Evolutionary conservation across 1,284 basidiomycete genomes (phyloP), one percentile per base, ranked within the genome.

Genomic region (Ustilago cynodontis): DNA sequence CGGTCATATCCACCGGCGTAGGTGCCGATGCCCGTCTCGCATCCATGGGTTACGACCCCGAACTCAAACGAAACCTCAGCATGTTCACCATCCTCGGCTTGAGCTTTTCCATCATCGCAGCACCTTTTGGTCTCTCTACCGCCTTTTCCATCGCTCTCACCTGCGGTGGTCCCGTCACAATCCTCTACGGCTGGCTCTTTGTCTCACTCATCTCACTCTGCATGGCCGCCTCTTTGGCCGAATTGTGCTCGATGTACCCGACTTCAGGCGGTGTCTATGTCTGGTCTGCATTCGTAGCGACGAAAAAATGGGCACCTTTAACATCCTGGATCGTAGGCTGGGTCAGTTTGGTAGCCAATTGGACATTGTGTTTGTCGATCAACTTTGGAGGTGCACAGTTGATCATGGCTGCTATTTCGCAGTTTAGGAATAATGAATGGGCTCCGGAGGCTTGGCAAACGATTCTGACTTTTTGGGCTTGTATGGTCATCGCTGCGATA

Each of bases 201-300:
- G 87, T 88, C 5, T 87, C 87, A 10, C 63, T 87, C 52, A 87
- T 88, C 47, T 87, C 87, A n/a, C 62, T 88, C 53, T 85, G 84
- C 45, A 88, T 88, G 47, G 87, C 87, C 2, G 82, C 87, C 0
- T 87, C 86, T 61, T 79, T 88, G 8, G 88, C 87, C 1, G 88
- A 88, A 65, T 87, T 88, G 45, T 88, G 87, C 67, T 87, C 86
- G 8, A 87, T 87, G 28, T 88, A 86, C 47, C 88, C 88, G 0
- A 87, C 87, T 2, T 86, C 86, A 0, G 88, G 88, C 1, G 88
- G 88, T 39, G 88, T 88, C 1, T 88, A 88, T 72, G 87, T 88
- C 63, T 88, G 88, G 88, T 81, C 87, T 0, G 87, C 87, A 2
- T 87, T 87, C 80, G 85, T 88, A 4, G 86, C 87, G 0, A 87